Evolutionary conservation across 768 basidiomycete species (phyloP).

Genomic region (Suillus occidentalis): DNA sequence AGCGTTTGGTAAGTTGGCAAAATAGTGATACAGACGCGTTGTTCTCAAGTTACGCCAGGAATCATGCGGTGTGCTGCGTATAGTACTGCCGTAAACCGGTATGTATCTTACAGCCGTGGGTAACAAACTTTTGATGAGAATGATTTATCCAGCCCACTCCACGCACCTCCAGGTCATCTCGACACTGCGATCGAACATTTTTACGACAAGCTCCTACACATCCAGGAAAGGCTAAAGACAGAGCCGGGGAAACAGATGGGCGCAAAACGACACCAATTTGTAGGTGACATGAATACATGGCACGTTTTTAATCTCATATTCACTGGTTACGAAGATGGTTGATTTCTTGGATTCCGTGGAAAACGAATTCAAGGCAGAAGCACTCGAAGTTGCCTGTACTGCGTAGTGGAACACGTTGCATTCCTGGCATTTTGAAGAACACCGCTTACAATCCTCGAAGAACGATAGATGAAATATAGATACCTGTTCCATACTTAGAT

Average conservation of each 20-base stretch:
- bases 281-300: conserved; percentile 32
- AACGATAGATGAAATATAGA: neutral
- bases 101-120: conserved; percentile 8
- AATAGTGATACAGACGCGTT: neutral
- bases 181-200: conserved; percentile 79
- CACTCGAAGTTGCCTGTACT: neutral
- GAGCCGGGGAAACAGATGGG: conserved; percentile 66
- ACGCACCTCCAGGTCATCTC: conserved; percentile 48
- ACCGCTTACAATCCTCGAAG: neutral
- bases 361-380: conserved; percentile 44
- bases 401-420: neutral
- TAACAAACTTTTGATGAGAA: conserved; percentile 1
- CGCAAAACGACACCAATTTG: conserved; percentile 68
- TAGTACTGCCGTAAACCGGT: conserved; percentile 54
- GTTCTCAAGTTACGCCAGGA: conserved; percentile 33
- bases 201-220: conserved; percentile 79
- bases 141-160: conserved; percentile 36
- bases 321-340: conserved; percentile 47
- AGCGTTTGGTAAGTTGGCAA: conserved; percentile 58
- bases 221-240: conserved; percentile 77
- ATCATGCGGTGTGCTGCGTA: conserved; percentile 73
- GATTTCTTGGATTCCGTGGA: conserved; percentile 60
- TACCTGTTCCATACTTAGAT: neutral
- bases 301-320: conserved; percentile 9
- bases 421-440: neutral